These are phyloP conservation scores for Castanea crenata DNA, from an alignment of 306 rosid species.

Conservation along the genomic window DNA sequence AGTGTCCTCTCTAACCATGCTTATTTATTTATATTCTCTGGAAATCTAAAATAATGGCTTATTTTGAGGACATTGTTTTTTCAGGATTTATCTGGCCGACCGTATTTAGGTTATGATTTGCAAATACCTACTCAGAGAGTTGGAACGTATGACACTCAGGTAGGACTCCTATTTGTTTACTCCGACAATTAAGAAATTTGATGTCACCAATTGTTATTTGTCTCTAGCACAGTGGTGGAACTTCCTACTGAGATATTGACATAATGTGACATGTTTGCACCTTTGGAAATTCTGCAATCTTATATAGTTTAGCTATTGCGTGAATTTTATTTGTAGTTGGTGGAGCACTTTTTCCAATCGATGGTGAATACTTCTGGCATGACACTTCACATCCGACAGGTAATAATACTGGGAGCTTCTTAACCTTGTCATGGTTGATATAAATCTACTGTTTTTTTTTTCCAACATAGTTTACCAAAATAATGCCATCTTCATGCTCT, in stretches of 20 bases:
- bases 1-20: slow-evolving; percentile 1
- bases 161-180: slow-evolving; percentile 26
- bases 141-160: slow-evolving; percentile 96
- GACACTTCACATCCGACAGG: slow-evolving; percentile 98
- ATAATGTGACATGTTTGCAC: not conserved
- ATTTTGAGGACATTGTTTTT: slow-evolving; percentile 13
- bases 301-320: not conserved
- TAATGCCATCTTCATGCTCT: not conserved
- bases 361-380: slow-evolving; percentile 92
- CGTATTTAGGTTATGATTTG: slow-evolving; percentile 72
- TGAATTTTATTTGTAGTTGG: slow-evolving; percentile 53
- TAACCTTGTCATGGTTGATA: slow-evolving; percentile 6
- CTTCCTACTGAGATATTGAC: not conserved
- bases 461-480: not conserved
- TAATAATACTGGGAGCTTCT: slow-evolving; percentile 32
- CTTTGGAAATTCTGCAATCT: not conserved
- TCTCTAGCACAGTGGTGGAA: slow-evolving; percentile 8
- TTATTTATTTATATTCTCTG: not conserved
- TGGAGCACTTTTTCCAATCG: slow-evolving; percentile 97
- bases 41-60: not conserved
- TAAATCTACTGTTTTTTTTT: not conserved
- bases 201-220: not conserved
- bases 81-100: slow-evolving; percentile 97
- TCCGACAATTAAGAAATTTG: not conserved
- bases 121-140: slow-evolving; percentile 85